phyloP scores from a whole-genome alignment of 495 filamentous ascomycete species.

The Articulospora tetracladia region DNA sequence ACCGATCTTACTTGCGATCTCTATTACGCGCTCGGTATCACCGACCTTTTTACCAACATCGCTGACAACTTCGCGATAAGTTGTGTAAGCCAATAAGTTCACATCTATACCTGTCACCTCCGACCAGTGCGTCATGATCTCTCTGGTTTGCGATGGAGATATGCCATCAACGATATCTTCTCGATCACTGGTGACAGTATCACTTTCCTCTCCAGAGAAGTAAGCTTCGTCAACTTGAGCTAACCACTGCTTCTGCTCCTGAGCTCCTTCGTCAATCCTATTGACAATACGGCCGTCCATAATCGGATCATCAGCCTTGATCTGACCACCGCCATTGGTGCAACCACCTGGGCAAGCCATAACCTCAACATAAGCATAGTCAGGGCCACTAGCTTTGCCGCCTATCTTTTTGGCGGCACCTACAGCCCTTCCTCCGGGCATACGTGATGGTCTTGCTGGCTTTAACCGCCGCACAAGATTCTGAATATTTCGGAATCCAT shows the following conservation, averaged over 20 bases:
- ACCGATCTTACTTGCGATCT: slow-evolving; percentile 87
- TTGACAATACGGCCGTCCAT: slow-evolving; percentile 29
- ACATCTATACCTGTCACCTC: slow-evolving; percentile 61
- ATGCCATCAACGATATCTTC: slow-evolving; percentile 48
- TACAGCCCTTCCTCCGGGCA: slow-evolving; percentile 65
- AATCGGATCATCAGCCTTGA: slow-evolving; percentile 76
- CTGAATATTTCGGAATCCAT: slow-evolving; percentile 97
- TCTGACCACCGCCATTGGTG: slow-evolving; percentile 94
- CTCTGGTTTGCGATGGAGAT: slow-evolving; percentile 49
- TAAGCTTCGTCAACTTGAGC: slow-evolving; percentile 89
- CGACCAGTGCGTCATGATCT: slow-evolving; percentile 70
- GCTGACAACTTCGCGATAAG: slow-evolving; percentile 86
- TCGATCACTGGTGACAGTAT: slow-evolving; percentile 11
- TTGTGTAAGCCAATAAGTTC: slow-evolving; percentile 76
- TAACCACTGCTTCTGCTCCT: slow-evolving; percentile 84
- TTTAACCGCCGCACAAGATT: slow-evolving; percentile 90
- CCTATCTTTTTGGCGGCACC: slow-evolving; percentile 40
- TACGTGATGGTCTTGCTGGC: slow-evolving; percentile 66
- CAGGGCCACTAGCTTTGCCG: slow-evolving; percentile 31
- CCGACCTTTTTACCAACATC: slow-evolving; percentile 77
- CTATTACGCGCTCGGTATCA: slow-evolving; percentile 79
- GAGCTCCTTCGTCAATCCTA: slow-evolving; percentile 53
- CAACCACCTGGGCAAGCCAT: slow-evolving; percentile 99
- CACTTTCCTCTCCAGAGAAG: slow-evolving; percentile 71
- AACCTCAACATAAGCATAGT: slow-evolving; percentile 91